Conservation (phyloP, 2,329 filamentous ascomycete species). For the Claviceps digitariae region DNA sequence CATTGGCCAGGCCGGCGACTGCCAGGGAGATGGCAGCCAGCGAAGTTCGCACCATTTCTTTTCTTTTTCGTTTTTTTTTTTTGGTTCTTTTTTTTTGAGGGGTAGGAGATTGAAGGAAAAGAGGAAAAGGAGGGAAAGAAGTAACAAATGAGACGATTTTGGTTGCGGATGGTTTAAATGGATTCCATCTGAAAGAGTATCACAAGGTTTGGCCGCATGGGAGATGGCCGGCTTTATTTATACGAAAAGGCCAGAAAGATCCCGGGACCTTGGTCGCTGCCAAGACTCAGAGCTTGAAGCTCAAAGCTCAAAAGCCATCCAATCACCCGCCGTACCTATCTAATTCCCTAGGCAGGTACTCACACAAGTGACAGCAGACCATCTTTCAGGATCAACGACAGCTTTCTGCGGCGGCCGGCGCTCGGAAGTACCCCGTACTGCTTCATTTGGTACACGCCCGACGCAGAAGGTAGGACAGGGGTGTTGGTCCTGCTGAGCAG, state of each 20-base stretch:
- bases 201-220: not conserved
- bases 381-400: not conserved
- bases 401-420: not conserved
- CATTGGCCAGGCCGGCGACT: slow-evolving; percentile 14
- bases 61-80: not conserved
- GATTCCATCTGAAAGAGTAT: not conserved
- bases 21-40: slow-evolving; percentile 13
- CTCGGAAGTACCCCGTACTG: not conserved
- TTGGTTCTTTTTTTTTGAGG: not conserved
- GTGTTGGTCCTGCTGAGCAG: not conserved
- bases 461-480: not conserved
- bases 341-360: no score
- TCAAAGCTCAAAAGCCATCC: not conserved
- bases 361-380: no score
- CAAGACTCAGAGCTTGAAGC: not conserved
- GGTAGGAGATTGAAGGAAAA: not conserved
- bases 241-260: not conserved
- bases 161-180: not conserved
- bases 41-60: slow-evolving; percentile 14
- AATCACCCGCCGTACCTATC: not conserved
- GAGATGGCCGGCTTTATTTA: slow-evolving; percentile 1
- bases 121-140: not conserved
- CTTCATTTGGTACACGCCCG: not conserved
- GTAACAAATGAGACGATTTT: not conserved
- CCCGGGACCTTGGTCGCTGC: not conserved